These are phyloP conservation scores for Aspergillus flavus DNA, from an alignment of 2,329 filamentous ascomycete species.

Conservation along the genomic window DNA sequence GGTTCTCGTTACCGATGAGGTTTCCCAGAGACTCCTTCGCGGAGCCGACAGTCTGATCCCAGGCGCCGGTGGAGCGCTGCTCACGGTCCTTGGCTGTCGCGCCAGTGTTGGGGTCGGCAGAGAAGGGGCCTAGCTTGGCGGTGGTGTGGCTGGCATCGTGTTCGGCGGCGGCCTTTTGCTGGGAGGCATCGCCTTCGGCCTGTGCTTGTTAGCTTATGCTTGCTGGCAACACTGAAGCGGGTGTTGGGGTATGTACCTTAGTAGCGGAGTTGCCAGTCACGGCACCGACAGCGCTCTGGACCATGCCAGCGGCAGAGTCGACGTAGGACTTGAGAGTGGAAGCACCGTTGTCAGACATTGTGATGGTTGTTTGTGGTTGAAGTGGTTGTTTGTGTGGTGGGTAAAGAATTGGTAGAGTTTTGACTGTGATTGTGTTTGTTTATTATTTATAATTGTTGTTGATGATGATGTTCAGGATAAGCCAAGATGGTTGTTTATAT, in stretches of 20 bases:
- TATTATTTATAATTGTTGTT: background rate
- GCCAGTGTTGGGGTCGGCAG: slow-evolving; percentile 66
- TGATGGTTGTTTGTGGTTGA: background rate
- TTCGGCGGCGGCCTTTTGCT: slow-evolving; percentile 67
- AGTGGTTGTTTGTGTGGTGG: background rate
- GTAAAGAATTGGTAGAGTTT: no score
- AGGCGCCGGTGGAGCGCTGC: slow-evolving; percentile 71
- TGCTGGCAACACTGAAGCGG: background rate
- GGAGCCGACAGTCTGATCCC: slow-evolving; percentile 87
- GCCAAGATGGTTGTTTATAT: background rate
- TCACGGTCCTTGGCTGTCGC: slow-evolving; percentile 71
- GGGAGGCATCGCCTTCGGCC: slow-evolving; percentile 65
- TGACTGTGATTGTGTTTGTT: no score
- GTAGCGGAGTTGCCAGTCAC: slow-evolving; percentile 73
- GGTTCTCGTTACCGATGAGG: slow-evolving; percentile 70
- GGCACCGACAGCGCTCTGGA: slow-evolving; percentile 71
- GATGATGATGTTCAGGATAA: background rate
- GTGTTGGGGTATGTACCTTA: slow-evolving; percentile 49
- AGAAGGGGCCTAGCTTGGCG: slow-evolving; percentile 71
- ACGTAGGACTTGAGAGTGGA: slow-evolving; percentile 80
- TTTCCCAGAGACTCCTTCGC: slow-evolving; percentile 81
- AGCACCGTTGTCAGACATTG: slow-evolving; percentile 39
- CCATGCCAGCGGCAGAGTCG: slow-evolving; percentile 71
- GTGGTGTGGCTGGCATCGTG: slow-evolving; percentile 75
- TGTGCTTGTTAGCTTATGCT: slow-evolving; percentile 54